Evolutionary conservation across 2,329 filamentous ascomycete species (phyloP).

Genomic region (Lachnellula suecica): DNA sequence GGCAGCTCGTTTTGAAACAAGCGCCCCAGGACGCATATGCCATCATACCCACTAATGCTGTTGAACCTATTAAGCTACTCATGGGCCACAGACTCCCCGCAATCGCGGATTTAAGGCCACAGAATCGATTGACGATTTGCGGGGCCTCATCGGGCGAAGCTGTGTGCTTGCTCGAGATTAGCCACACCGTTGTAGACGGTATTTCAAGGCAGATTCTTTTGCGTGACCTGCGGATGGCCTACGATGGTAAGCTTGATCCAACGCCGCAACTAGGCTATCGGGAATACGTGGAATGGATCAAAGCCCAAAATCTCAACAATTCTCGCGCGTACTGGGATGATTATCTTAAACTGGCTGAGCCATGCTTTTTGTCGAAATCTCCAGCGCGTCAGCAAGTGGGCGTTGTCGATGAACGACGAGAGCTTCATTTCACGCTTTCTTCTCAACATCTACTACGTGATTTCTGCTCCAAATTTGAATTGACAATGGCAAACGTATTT

Average conservation of each 20-base stretch:
- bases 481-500: constrained; percentile 44
- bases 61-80: not conserved
- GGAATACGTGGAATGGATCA: not conserved
- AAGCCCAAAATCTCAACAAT: not conserved
- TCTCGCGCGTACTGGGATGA: not conserved
- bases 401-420: not conserved
- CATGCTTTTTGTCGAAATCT: not conserved
- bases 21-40: not conserved
- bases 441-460: constrained; percentile 4
- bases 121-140: not conserved
- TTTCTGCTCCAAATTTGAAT: not conserved
- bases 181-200: not conserved
- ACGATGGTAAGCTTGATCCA: not conserved
- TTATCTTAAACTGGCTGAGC: not conserved
- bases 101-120: not conserved
- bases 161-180: not conserved
- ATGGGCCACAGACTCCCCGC: not conserved
- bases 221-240: not conserved
- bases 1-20: constrained; percentile 26
- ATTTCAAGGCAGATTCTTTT: not conserved
- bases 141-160: not conserved
- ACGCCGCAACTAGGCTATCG: not conserved
- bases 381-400: not conserved
- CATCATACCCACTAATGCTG: not conserved
- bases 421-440: not conserved